Percentiles rank a stretch among this genome's conserved stretches.
These are phyloP conservation scores for Gracilariopsis chorda DNA, from an alignment of 23 red algal species.

Conservation along the genomic window DNA sequence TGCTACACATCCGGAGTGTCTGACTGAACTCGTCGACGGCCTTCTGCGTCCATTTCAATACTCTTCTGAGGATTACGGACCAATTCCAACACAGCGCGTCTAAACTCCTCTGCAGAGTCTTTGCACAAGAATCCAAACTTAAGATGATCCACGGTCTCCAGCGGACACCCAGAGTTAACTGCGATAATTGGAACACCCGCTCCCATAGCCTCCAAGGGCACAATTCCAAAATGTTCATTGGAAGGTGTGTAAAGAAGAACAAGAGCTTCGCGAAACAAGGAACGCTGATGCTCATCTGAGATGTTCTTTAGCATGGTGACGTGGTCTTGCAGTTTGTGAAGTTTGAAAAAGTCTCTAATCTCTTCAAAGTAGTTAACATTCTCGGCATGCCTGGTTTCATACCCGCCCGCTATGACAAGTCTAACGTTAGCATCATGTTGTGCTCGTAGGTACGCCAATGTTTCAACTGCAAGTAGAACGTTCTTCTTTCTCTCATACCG, in stretches of 20 bases:
- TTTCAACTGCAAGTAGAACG: conserved; percentile 69
- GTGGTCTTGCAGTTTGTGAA: conserved; percentile 6
- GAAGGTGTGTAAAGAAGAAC: conserved; percentile 88
- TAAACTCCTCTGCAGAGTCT: conserved; percentile 40
- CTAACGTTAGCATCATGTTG: not conserved
- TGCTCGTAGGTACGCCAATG: conserved; percentile 32
- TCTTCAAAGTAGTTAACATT: conserved; percentile 69
- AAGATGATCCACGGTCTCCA: conserved; percentile 79
- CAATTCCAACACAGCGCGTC: conserved; percentile 18
- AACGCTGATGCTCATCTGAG: conserved; percentile 35
- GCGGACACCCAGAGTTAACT: conserved; percentile 74
- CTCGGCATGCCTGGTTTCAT: conserved; percentile 77
- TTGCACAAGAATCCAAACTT: conserved; percentile 81
- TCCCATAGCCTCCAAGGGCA: conserved; percentile 95
- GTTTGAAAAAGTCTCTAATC: not conserved
- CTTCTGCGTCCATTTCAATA: not conserved
- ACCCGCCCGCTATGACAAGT: conserved; percentile 89
- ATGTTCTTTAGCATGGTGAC: conserved; percentile 66
- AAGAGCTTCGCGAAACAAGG: conserved; percentile 34
- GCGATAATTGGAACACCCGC: conserved; percentile 83
- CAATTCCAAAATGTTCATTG: conserved; percentile 97
- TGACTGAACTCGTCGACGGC: conserved; percentile 15
- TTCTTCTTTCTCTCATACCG: conserved; percentile 97
- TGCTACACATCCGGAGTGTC: no score
- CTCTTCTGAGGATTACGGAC: not conserved